phyloP scores from a whole-genome alignment of 257 asterid species.

The Verbena officinalis region DNA sequence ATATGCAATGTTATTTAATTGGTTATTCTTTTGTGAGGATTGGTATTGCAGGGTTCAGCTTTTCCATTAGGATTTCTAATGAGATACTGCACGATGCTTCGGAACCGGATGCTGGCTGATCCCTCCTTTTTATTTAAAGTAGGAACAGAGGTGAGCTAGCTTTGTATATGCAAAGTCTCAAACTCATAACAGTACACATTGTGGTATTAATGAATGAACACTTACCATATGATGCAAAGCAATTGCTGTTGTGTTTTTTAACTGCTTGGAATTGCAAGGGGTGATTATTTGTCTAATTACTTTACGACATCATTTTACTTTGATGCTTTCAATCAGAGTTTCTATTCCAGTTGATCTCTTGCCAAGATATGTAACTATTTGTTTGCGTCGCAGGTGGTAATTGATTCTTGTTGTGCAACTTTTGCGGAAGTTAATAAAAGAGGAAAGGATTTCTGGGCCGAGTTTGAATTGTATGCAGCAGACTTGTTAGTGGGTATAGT shows the following conservation, averaged over 20 bases:
- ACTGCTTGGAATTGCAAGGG: neutral
- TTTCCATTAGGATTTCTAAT: slow-evolving; percentile 87
- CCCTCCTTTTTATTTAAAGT: slow-evolving; percentile 93
- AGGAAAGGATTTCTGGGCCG: slow-evolving; percentile 96
- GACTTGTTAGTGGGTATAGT: slow-evolving; percentile 90
- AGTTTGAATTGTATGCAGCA: slow-evolving; percentile 94
- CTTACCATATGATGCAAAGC: neutral
- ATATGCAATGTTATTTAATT: slow-evolving; percentile 4
- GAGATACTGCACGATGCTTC: slow-evolving; percentile 77
- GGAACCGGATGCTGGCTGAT: slow-evolving; percentile 93
- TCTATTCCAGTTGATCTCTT: neutral
- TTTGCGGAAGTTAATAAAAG: slow-evolving; percentile 96
- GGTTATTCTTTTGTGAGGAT: slow-evolving; percentile 9
- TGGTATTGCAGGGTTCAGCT: slow-evolving; percentile 60
- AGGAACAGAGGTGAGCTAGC: slow-evolving; percentile 82
- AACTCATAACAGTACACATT: neutral
- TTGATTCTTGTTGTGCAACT: slow-evolving; percentile 96
- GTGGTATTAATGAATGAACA: slow-evolving; percentile 1
- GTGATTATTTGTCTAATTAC: neutral
- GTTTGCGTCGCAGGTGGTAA: slow-evolving; percentile 59
- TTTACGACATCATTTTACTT: neutral
- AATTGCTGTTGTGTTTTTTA: slow-evolving; percentile 1
- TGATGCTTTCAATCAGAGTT: slow-evolving; percentile 5
- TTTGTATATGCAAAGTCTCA: slow-evolving; percentile 5
- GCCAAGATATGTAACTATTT: slow-evolving; percentile 7